phyloP scores from a whole-genome alignment of 2,329 filamentous ascomycete genomes.

The Aspergillus sp. region DNA sequence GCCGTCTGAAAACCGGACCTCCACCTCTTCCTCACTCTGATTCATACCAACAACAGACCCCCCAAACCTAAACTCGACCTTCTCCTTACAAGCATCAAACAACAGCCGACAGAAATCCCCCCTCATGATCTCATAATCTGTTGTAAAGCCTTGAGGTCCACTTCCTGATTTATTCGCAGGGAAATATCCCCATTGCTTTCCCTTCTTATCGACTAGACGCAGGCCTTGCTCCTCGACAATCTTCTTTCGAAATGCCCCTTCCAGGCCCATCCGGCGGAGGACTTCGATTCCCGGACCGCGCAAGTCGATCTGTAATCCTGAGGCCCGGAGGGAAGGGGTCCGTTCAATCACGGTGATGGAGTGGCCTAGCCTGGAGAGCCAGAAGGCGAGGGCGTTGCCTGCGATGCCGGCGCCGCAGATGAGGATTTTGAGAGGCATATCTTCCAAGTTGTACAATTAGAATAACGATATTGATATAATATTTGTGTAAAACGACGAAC shows the following conservation, averaged over 20 bases:
- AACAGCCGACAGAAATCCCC: slow-evolving; percentile 52
- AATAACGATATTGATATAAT: too few relatives aligned
- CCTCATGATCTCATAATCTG: slow-evolving; percentile 57
- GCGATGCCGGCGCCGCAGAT: slow-evolving; percentile 4
- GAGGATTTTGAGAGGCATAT: slow-evolving; percentile 2
- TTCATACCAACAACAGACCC: slow-evolving; percentile 26
- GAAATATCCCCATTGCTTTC: slow-evolving; percentile 43
- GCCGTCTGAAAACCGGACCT: slow-evolving; percentile 27
- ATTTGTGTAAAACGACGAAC: too few relatives aligned
- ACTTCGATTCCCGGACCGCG: slow-evolving; percentile 54
- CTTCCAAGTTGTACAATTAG: too few relatives aligned
- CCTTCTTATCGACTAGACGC: slow-evolving; percentile 45
- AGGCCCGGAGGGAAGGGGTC: neutral
- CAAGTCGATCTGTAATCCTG: slow-evolving; percentile 25
- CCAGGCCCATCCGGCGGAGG: slow-evolving; percentile 54
- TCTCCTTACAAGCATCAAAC: slow-evolving; percentile 29
- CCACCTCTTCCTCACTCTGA: slow-evolving; percentile 15
- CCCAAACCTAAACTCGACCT: slow-evolving; percentile 34
- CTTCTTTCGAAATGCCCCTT: slow-evolving; percentile 39
- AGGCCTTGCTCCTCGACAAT: slow-evolving; percentile 51
- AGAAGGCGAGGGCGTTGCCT: neutral
- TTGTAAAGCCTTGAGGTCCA: slow-evolving; percentile 41
- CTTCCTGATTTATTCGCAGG: slow-evolving; percentile 38
- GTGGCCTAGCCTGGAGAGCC: neutral
- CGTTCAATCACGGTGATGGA: slow-evolving; percentile 2